These are phyloP conservation scores for Colletotrichum sp. DNA, from an alignment of 2,329 filamentous ascomycete genomes.

Conservation along the genomic window DNA sequence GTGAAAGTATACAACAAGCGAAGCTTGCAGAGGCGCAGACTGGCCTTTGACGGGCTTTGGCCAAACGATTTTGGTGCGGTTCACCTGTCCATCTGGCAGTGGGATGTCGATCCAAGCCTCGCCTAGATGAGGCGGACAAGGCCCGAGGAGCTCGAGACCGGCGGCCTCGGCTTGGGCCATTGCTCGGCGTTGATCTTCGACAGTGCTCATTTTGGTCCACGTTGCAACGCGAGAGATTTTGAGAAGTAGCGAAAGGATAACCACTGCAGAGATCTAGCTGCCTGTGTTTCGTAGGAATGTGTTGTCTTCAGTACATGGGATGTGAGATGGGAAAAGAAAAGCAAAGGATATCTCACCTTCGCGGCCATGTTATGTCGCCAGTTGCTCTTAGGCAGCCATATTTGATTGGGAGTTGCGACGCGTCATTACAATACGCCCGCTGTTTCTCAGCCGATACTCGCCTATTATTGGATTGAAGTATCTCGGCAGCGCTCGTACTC, in stretches of 20 bases:
- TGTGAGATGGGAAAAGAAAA: background rate
- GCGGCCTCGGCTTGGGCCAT: background rate
- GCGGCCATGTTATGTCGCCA: background rate
- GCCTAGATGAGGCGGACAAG: background rate
- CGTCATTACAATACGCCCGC: background rate
- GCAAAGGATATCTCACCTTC: background rate
- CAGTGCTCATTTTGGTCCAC: background rate
- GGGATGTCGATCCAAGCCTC: background rate
- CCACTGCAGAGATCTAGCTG: background rate
- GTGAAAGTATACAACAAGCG: background rate
- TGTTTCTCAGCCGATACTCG: background rate
- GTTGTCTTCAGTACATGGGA: rapidly evolving
- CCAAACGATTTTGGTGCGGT: background rate
- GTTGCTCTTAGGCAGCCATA: background rate
- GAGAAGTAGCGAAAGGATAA: too few species aligned
- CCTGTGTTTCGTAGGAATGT: background rate
- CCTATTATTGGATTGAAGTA: background rate
- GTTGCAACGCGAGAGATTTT: too few species aligned
- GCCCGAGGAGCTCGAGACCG: background rate
- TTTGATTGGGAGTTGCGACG: background rate
- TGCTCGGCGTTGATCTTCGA: background rate
- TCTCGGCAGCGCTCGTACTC: background rate
- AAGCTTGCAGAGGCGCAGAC: background rate
- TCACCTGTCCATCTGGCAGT: background rate
- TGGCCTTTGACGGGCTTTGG: background rate